Conservation (phyloP, 495 filamentous ascomycete genomes). For the Penicillium cinerascens region DNA sequence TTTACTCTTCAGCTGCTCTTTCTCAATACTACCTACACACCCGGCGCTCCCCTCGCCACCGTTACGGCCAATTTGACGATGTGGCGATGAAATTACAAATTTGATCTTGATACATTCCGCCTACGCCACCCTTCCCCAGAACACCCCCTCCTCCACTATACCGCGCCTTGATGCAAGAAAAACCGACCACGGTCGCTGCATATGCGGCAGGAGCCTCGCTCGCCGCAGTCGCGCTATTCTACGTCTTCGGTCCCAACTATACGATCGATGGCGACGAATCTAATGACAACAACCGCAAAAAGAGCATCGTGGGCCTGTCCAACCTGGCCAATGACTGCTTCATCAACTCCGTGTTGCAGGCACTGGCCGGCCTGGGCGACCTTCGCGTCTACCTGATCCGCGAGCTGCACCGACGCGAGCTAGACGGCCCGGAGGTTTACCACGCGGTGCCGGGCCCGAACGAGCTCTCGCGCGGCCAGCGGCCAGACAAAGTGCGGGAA, state of each 20-base stretch:
- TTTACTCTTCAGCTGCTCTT: neutral
- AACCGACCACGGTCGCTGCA: conserved; percentile 76
- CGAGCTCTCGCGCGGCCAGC: conserved; percentile 38
- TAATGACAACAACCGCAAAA: conserved; percentile 65
- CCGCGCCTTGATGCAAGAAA: conserved; percentile 70
- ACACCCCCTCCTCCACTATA: conserved; percentile 2
- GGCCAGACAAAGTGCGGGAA: conserved; percentile 64
- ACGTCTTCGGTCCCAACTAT: conserved; percentile 94
- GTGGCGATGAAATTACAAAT: conserved; percentile 10
- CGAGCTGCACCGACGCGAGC: conserved; percentile 73
- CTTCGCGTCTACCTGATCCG: conserved; percentile 86
- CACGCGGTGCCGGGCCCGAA: conserved; percentile 48
- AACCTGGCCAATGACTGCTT: conserved; percentile 99
- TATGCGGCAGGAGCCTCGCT: conserved; percentile 96
- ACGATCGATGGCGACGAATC: conserved; percentile 78
- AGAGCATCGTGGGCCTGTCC: conserved; percentile 80
- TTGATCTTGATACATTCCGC: conserved; percentile 11
- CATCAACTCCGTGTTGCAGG: conserved; percentile 96
- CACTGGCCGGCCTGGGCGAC: conserved; percentile 89
- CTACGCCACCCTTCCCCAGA: conserved; percentile 3
- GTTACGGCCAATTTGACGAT: conserved; percentile 7
- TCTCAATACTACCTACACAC: neutral
- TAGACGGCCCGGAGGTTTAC: conserved; percentile 74
- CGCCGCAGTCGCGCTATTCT: conserved; percentile 91
- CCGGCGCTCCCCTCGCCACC: neutral